Base-by-base conservation (phyloP, 352 stramenopile genomes). In the Phytopythium litorale region DNA sequence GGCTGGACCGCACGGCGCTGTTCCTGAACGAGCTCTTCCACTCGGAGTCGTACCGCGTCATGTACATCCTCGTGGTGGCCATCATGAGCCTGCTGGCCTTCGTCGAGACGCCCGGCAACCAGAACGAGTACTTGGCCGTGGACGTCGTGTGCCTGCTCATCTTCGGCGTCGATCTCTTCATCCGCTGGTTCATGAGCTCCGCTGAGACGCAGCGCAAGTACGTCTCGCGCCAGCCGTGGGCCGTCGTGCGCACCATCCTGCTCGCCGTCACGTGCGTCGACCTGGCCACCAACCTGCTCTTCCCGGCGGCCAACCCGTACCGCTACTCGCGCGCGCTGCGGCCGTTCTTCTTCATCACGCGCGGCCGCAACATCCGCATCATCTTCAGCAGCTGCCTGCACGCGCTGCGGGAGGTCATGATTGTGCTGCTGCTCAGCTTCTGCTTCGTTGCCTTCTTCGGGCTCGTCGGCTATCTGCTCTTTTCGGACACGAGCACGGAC, bases 161-260 rank as follows among this genome's bases (percentile, higher is more conserved):
- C 13, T 94, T 91, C 48, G 72, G 63, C 13, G 53, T 81, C 9
- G 85, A 94, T 53, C 55, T 94, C 25, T 72, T 66, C 40, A 88
- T 91, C 43, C 83, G 82, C 42, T 94, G 84, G 80, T 82, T 81
- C 72, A 91, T 94, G 85, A 94, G 85, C 63, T 94, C 85, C 3
- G 73, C 73, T 18, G 79, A 89, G 66, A 94, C 85, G 7, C 84
- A 91, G 68, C 71, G 77, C 67, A 79, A 89, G 65, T 94, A 88
- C 65, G 67, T 88, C 5, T 87, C 81, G 7, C 74, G 85, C 12
- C 81, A 94, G 55, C 85, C 82, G 0, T 94, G 85, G 85, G 83
- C 82, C 4, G 79, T 84, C 7, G 81, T 90, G 40, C 72, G 79
- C 8, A 80, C 88, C 62, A 63, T 79, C 11, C 63, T 94, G 30